Conservation (phyloP, 805 yeast species). For the Nakazawaea holstii region DNA sequence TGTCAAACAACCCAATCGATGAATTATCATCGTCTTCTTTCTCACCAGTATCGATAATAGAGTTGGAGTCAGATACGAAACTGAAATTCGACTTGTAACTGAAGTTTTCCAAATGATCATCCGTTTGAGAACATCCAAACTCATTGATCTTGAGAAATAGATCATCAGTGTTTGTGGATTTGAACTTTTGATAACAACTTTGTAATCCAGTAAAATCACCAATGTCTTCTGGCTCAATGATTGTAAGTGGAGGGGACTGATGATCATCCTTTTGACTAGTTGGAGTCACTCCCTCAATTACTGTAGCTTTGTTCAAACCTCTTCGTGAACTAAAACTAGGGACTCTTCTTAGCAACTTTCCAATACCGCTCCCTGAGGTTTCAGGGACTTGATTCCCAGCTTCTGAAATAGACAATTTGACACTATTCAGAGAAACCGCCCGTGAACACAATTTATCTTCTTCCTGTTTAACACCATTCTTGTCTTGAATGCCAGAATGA, state of each 20-base stretch:
- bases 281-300: too few relatives aligned
- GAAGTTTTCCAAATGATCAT: neutral
- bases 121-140: too few relatives aligned
- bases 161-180: neutral
- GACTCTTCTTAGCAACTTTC: neutral
- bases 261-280: too few relatives aligned
- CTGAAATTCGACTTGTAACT: neutral
- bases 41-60: neutral
- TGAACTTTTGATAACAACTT: conserved; percentile 2
- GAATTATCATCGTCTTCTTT: neutral
- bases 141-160: neutral
- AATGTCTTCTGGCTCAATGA: neutral
- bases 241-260: too few relatives aligned
- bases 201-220: neutral
- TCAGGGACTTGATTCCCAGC: neutral
- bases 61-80: neutral
- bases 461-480: too few relatives aligned
- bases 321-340: neutral
- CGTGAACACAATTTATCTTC: too few relatives aligned
- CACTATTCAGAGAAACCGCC: too few relatives aligned
- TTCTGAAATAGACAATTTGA: too few relatives aligned
- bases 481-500: too few relatives aligned
- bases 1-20: too few relatives aligned
- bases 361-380: neutral
- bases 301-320: too few relatives aligned